These are phyloP conservation scores for Petunia axillaris DNA, from an alignment of 257 asterid genomes.

Conservation along the genomic window DNA sequence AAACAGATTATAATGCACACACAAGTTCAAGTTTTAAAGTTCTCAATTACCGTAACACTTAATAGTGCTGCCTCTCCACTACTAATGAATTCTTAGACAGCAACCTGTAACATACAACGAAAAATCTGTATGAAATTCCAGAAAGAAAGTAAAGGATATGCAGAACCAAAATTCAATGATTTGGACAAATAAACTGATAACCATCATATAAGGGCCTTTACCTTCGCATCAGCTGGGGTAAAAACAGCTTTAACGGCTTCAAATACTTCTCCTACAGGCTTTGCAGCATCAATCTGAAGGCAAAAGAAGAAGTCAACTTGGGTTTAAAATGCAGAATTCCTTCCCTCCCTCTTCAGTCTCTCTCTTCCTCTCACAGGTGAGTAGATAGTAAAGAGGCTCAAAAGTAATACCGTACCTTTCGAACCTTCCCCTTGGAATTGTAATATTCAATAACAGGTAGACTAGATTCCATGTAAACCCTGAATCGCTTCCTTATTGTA, in stretches of 20 bases:
- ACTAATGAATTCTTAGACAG: constrained; percentile 37
- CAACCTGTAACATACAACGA: constrained; percentile 40
- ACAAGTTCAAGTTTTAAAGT: not conserved
- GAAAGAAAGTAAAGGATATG: not conserved
- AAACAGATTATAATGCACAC: not conserved
- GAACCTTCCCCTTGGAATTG: constrained; percentile 73
- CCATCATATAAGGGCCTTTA: constrained; percentile 33
- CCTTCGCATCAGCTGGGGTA: constrained; percentile 51
- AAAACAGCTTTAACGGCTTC: constrained; percentile 75
- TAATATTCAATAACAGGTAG: constrained; percentile 59
- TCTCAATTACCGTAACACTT: constrained; percentile 14
- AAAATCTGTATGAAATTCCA: not conserved
- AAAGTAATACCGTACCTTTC: constrained; percentile 54
- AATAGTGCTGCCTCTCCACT: not conserved
- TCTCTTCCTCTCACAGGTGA: not conserved
- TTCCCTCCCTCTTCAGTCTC: not conserved
- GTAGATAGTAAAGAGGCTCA: not conserved
- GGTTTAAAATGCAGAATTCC: not conserved
- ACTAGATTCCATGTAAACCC: constrained; percentile 53
- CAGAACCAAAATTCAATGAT: not conserved
- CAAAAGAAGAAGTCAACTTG: constrained; percentile 22
- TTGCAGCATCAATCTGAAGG: constrained; percentile 73
- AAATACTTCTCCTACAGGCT: constrained; percentile 72
- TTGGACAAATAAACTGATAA: not conserved
- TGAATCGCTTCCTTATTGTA: constrained; percentile 57